Percentiles rank a stretch among this genome's conserved stretches.
phyloP scores from a whole-genome alignment of 1,284 basidiomycete genomes.

The Thelephora terrestris region DNA sequence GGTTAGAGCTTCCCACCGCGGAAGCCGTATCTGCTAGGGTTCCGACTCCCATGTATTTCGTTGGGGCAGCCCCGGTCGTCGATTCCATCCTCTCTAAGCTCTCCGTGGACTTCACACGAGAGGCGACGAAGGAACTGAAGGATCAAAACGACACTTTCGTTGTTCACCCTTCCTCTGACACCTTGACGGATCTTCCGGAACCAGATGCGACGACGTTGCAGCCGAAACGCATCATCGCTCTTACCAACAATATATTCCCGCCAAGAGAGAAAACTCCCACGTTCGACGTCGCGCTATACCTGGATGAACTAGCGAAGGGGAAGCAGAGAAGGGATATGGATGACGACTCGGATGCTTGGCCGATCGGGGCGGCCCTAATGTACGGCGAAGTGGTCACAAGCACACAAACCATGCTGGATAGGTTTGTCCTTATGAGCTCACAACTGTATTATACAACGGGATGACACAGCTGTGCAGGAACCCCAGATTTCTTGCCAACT shows the following conservation, averaged over 20 bases:
- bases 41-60: constrained; percentile 44
- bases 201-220: constrained; percentile 30
- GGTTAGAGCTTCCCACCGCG: constrained; percentile 32
- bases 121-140: constrained; percentile 29
- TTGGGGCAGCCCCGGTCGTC: constrained; percentile 30
- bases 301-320: too few species aligned
- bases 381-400: constrained; percentile 90
- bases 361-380: constrained; percentile 67
- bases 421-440: constrained; percentile 38
- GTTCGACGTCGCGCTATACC: too few species aligned
- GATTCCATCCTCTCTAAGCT: constrained; percentile 28
- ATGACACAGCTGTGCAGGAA: constrained; percentile 47
- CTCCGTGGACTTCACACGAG: constrained; percentile 16
- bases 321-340: too few species aligned
- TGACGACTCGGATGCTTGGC: constrained; percentile 27
- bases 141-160: constrained; percentile 61
- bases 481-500: constrained; percentile 52
- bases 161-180: constrained; percentile 35
- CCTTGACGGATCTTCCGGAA: constrained; percentile 22
- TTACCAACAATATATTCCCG: not conserved
- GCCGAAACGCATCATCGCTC: constrained; percentile 39
- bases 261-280: not conserved
- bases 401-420: constrained; percentile 93
- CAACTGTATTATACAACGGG: constrained; percentile 1
- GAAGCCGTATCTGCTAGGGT: constrained; percentile 11